Evolutionary conservation across 2,329 filamentous ascomycete genomes (phyloP), one percentile per base, ranked within the genome.

Genomic region (Penicillium rolfsii): DNA sequence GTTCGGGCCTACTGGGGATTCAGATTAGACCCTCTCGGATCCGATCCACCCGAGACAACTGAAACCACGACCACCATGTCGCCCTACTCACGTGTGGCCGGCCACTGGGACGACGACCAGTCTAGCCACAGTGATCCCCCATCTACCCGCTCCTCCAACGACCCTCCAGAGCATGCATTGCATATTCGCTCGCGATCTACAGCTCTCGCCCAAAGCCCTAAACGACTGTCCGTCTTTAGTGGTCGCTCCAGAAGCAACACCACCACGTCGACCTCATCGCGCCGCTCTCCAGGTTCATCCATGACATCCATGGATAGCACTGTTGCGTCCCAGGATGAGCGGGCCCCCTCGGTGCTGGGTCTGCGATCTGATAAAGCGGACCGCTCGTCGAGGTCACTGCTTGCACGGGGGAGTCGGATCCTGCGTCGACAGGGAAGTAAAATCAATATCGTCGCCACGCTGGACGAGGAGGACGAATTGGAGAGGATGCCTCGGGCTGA

Each of bases 221-320:
- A 73, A 65, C 74, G 76, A 33, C 58, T 77, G 12, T 79, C 77
- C 0, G 74, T 79, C 57, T 78, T 79, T 38, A 70, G 71, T 55
- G 72, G 73, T 38, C 76, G 77, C 19, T 76, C 77, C 7, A 69
- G 77, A 61, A 79, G 76, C 63, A 79, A 79, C 43, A 82, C 81
- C 26, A 82, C 80, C 62, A 86, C 83, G 9, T 83, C 84, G 1
- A 80, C 81, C 45, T 81, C 82, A 22, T 76, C 75, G 19, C 74
- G 71, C 61, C 79, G 75, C 46, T 82, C 81, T 16, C 79, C 81
- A n/a, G 77, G 76, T 43, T 79, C 78, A 19, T 77, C 77, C 22
- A 75, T 77, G 75, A 74, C 74, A 40, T 78, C 74, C 26, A 66
- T 66, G 38, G 76, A 77, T 52, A 65, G 71, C 35, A 70, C 73